Percentiles rank a stretch among this genome's conserved stretches.
phyloP scores from a whole-genome alignment of 176 grass and related monocot species.

The Canna indica region DNA sequence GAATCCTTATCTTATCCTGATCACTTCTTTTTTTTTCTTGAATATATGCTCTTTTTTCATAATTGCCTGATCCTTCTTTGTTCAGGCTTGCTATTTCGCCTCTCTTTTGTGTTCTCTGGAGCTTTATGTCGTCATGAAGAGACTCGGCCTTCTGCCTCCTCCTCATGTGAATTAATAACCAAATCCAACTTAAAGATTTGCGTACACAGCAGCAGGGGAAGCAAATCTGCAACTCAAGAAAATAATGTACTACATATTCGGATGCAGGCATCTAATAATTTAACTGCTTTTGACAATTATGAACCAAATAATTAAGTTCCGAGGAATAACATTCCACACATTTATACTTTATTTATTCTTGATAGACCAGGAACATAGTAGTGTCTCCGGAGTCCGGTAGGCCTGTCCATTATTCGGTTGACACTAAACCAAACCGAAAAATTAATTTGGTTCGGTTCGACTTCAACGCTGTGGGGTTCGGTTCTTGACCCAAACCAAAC shows the following conservation, averaged over 20 bases:
- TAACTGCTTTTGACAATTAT: background rate
- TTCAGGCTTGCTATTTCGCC: background rate
- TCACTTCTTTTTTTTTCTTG: background rate
- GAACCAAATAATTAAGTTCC: background rate
- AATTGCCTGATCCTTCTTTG: no score
- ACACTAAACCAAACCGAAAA: no score
- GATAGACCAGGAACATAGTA: background rate
- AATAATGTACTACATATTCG: background rate
- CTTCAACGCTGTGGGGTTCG: no score
- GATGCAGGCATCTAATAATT: slow-evolving; percentile 9
- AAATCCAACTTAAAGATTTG: no score
- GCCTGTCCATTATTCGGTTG: no score
- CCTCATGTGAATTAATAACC: background rate
- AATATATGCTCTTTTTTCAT: background rate
- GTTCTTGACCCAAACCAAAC: no score
- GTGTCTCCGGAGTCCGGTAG: no score
- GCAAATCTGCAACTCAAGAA: background rate
- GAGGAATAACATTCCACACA: background rate
- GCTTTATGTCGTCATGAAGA: background rate
- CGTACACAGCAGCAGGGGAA: background rate
- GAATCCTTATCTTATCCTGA: background rate
- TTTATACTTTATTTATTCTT: background rate
- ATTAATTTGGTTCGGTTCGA: no score
- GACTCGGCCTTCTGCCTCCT: background rate
- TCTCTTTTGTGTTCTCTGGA: no score